Conservation (phyloP, 441 rosid species). For the Metrosideros polymorpha region DNA sequence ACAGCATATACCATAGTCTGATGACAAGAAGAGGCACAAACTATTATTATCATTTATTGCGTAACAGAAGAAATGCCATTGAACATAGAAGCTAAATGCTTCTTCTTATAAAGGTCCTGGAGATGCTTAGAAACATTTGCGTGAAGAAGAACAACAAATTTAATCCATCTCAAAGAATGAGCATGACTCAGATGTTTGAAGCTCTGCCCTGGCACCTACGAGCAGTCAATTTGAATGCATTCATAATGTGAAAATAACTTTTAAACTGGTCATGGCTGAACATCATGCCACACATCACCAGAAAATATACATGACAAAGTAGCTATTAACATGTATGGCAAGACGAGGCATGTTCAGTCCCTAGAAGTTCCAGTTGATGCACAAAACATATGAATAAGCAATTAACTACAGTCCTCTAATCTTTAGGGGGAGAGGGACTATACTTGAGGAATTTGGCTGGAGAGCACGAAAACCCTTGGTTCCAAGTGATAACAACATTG, state of each 20-base stretch:
- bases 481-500: slow-evolving; percentile 82
- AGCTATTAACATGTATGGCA: not conserved
- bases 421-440: slow-evolving; percentile 9
- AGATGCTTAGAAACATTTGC: not conserved
- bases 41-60: not conserved
- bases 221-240: not conserved
- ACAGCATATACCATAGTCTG: not conserved
- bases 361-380: not conserved
- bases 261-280: not conserved
- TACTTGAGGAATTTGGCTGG: slow-evolving; percentile 72
- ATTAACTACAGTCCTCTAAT: not conserved
- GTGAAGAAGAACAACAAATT: not conserved
- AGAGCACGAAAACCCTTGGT: slow-evolving; percentile 69
- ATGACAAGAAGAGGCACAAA: not conserved
- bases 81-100: not conserved
- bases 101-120: not conserved
- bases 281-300: not conserved
- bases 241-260: not conserved
- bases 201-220: not conserved
- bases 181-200: not conserved
- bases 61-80: not conserved
- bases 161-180: not conserved
- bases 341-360: not conserved
- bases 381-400: not conserved
- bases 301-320: not conserved